These are phyloP conservation scores for Sistotremastrum niveocremeum DNA, from an alignment of 768 basidiomycete species.

Conservation along the genomic window DNA sequence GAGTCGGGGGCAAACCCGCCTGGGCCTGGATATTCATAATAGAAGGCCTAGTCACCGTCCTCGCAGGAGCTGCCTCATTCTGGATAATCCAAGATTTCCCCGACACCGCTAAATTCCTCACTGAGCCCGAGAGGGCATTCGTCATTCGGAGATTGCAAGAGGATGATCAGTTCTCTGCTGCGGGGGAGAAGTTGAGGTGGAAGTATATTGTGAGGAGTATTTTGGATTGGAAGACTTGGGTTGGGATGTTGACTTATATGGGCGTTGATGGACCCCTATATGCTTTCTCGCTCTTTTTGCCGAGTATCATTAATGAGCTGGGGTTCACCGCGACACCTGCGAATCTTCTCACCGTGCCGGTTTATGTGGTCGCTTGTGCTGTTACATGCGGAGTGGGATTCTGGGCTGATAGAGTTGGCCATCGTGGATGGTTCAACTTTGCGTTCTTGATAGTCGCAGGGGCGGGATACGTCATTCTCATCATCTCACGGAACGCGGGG, in stretches of 20 bases:
- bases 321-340: conserved; percentile 60
- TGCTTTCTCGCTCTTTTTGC: conserved; percentile 66
- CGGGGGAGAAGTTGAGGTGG: conserved; percentile 38
- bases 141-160: conserved; percentile 50
- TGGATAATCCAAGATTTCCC: conserved; percentile 74
- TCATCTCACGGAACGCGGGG: conserved; percentile 44
- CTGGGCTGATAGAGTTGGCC: conserved; percentile 44
- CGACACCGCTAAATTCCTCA: conserved; percentile 58
- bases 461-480: conserved; percentile 58
- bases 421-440: conserved; percentile 49
- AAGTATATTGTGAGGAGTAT: conserved; percentile 48
- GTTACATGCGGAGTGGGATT: conserved; percentile 53
- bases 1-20: conserved; percentile 46
- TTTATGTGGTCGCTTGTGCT: conserved; percentile 56
- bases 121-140: conserved; percentile 46
- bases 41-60: conserved; percentile 56
- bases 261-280: conserved; percentile 57
- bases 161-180: conserved; percentile 54
- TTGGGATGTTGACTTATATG: conserved; percentile 39
- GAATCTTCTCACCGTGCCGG: conserved; percentile 66
- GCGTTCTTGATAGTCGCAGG: conserved; percentile 23
- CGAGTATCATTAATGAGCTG: conserved; percentile 54
- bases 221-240: conserved; percentile 31
- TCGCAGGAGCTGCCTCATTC: conserved; percentile 45
- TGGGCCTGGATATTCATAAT: conserved; percentile 48